Evolutionary conservation across 1,139 yeast genomes (phyloP).

Genomic region (Yarrowia galli): DNA sequence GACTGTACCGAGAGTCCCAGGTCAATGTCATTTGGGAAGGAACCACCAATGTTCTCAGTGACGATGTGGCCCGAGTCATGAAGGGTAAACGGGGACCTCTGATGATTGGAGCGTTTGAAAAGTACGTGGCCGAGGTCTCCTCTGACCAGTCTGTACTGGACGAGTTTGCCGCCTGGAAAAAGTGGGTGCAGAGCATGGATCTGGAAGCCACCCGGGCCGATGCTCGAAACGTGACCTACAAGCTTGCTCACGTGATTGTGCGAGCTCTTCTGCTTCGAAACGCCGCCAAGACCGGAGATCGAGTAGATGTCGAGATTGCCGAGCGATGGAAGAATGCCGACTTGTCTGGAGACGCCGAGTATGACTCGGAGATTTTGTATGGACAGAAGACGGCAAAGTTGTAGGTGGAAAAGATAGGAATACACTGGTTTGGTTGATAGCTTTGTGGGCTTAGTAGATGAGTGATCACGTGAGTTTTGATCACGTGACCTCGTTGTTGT

Average conservation of each 20-base stretch:
- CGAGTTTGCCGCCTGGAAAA: constrained; percentile 40
- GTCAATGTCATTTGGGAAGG: constrained; percentile 51
- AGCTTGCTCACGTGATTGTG: constrained; percentile 44
- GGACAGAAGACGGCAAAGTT: not conserved
- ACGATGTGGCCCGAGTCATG: constrained; percentile 46
- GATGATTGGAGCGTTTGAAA: constrained; percentile 36
- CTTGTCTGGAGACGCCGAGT: not conserved
- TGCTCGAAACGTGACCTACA: constrained; percentile 44
- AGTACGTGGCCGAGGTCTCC: constrained; percentile 16
- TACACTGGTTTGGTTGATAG: too few species aligned
- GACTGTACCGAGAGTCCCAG: constrained; percentile 48
- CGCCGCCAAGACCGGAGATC: constrained; percentile 41
- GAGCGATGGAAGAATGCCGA: constrained; percentile 41
- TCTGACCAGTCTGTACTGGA: constrained; percentile 27
- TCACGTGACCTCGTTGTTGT: too few species aligned
- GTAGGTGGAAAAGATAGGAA: too few species aligned
- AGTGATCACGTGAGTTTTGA: too few species aligned
- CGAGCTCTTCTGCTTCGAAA: constrained; percentile 43
- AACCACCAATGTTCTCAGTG: constrained; percentile 49
- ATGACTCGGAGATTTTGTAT: constrained; percentile 1
- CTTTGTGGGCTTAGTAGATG: too few species aligned
- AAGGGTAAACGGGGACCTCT: constrained; percentile 40
- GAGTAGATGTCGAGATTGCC: constrained; percentile 42
- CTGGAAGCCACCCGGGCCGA: constrained; percentile 41
- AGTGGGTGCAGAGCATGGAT: constrained; percentile 40